Conservation (phyloP, 2,329 filamentous ascomycete species). For the Aspergillus sp. region DNA sequence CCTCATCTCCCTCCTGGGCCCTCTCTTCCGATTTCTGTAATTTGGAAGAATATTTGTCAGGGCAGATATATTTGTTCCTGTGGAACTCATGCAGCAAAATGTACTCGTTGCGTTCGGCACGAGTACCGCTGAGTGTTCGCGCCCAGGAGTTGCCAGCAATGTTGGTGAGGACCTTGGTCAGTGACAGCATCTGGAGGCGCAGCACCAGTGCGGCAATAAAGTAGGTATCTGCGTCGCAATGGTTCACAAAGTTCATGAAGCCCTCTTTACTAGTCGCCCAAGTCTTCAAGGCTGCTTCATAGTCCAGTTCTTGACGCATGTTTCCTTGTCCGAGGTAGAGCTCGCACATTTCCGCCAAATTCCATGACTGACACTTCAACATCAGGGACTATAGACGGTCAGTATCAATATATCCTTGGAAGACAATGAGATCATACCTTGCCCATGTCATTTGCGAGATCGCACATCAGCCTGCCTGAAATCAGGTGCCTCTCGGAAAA, state of each 20-base stretch:
- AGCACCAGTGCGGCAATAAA: conserved; percentile 87
- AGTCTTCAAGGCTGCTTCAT: conserved; percentile 73
- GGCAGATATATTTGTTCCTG: conserved; percentile 94
- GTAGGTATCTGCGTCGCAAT: conserved; percentile 91
- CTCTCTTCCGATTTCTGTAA: conserved; percentile 66
- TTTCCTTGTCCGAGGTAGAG: conserved; percentile 70
- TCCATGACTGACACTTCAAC: conserved; percentile 97
- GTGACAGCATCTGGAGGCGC: conserved; percentile 78
- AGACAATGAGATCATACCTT: conserved; percentile 44
- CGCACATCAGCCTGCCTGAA: conserved; percentile 80
- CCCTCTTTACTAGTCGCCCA: conserved; percentile 79
- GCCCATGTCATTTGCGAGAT: conserved; percentile 90
- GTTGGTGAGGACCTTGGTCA: conserved; percentile 93
- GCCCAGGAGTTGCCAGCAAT: conserved; percentile 98
- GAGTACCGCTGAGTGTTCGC: conserved; percentile 85
- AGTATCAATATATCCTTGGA: conserved; percentile 10
- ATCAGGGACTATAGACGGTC: conserved; percentile 58
- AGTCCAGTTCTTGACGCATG: conserved; percentile 74
- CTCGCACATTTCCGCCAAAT: conserved; percentile 92
- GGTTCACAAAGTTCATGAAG: conserved; percentile 83
- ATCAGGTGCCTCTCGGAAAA: conserved; percentile 88
- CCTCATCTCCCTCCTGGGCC: conserved; percentile 54
- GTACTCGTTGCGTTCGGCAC: conserved; percentile 96
- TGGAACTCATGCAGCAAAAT: conserved; percentile 97
- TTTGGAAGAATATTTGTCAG: conserved; percentile 81